Evolutionary conservation across 768 basidiomycete species (phyloP).

Genomic region (Hericium erinaceus): DNA sequence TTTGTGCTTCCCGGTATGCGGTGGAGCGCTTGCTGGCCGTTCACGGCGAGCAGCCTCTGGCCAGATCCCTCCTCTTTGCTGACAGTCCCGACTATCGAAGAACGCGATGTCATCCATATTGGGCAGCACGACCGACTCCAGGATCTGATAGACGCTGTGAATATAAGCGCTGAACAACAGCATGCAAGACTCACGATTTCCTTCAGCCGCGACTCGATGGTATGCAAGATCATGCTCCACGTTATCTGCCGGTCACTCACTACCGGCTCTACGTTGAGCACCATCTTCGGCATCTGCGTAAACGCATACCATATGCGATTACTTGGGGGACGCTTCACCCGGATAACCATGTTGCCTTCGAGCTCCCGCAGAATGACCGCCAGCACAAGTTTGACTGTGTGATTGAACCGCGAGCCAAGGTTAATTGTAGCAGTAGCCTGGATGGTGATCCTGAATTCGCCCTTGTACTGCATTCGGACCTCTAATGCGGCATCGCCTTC

Average conservation of each 20-base stretch:
- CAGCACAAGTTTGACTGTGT: slow-evolving; percentile 81
- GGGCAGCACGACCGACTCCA: slow-evolving; percentile 89
- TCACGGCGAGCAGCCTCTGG: slow-evolving; percentile 56
- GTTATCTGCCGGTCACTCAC: slow-evolving; percentile 93
- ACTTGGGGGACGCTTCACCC: slow-evolving; percentile 90
- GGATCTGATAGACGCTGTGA: slow-evolving; percentile 45
- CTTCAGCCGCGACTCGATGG: slow-evolving; percentile 81
- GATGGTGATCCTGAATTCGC: slow-evolving; percentile 83
- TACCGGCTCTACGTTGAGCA: slow-evolving; percentile 84
- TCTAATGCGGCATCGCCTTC: slow-evolving; percentile 92
- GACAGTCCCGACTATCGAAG: slow-evolving; percentile 65
- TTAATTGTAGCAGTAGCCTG: slow-evolving; percentile 86
- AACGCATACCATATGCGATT: slow-evolving; percentile 96
- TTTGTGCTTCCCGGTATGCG: slow-evolving; percentile 3
- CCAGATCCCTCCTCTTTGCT: slow-evolving; percentile 84
- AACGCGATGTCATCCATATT: slow-evolving; percentile 98
- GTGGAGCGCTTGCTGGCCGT: slow-evolving; percentile 3
- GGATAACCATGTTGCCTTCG: slow-evolving; percentile 84
- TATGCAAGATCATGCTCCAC: slow-evolving; percentile 84
- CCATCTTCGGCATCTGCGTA: slow-evolving; percentile 81
- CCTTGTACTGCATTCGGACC: slow-evolving; percentile 74
- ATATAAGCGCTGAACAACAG: slow-evolving; percentile 3
- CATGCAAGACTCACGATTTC: slow-evolving; percentile 55
- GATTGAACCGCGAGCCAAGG: slow-evolving; percentile 66
- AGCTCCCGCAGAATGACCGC: slow-evolving; percentile 83